phyloP scores from a whole-genome alignment of 2,329 filamentous ascomycete species.

The Knoxdaviesia capensis region DNA sequence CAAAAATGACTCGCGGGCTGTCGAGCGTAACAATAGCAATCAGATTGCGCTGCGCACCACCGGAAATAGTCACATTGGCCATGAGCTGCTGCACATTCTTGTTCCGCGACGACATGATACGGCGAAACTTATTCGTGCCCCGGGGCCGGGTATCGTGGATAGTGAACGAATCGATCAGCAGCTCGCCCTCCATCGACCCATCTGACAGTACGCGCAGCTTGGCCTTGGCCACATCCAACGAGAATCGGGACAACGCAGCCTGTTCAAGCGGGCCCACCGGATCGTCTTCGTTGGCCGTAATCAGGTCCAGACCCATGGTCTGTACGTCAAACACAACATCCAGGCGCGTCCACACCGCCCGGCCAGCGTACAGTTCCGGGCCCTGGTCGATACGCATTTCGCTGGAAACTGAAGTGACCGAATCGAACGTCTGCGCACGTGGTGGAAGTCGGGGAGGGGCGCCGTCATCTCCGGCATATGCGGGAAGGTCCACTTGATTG shows the following conservation, averaged over 20 bases:
- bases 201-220: slow-evolving; percentile 91
- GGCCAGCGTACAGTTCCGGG: slow-evolving; percentile 49
- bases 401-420: slow-evolving; percentile 10
- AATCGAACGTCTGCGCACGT: too few species aligned
- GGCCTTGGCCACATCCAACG: slow-evolving; percentile 75
- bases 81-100: slow-evolving; percentile 94
- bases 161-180: slow-evolving; percentile 84
- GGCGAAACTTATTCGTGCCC: slow-evolving; percentile 88
- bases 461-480: too few species aligned
- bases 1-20: slow-evolving; percentile 85
- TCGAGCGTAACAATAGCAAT: slow-evolving; percentile 89
- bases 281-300: slow-evolving; percentile 53
- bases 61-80: slow-evolving; percentile 87
- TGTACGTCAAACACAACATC: slow-evolving; percentile 81
- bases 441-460: too few species aligned
- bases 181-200: slow-evolving; percentile 75
- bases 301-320: slow-evolving; percentile 72
- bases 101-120: slow-evolving; percentile 95
- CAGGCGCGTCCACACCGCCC: slow-evolving; percentile 74
- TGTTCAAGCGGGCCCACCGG: slow-evolving; percentile 62
- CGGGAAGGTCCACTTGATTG: too few species aligned
- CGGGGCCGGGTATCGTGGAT: slow-evolving; percentile 79
- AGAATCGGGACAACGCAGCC: slow-evolving; percentile 82
- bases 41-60: slow-evolving; percentile 49
- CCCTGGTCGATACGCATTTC: slow-evolving; percentile 16